These are phyloP conservation scores for Pharnaceum exiguum DNA, from an alignment of 148 eudicot species.

Conservation along the genomic window DNA sequence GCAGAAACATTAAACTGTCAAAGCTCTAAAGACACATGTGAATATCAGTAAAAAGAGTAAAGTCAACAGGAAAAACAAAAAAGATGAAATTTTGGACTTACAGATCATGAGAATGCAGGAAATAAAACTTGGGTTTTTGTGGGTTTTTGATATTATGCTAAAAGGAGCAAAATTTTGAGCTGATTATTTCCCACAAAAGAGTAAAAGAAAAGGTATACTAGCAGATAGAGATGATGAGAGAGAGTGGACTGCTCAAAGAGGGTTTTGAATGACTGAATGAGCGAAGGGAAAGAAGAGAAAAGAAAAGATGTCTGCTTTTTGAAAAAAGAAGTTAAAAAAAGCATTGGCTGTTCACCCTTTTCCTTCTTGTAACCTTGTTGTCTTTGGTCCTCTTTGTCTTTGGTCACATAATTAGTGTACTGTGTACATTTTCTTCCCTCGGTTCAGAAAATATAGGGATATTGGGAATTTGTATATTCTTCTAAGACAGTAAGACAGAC, in stretches of 20 bases:
- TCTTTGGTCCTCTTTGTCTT: conserved; percentile 4
- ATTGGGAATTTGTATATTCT: conserved; percentile 10
- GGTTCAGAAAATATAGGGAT: not conserved
- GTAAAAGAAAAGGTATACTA: conserved; percentile 6
- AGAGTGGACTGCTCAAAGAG: conserved; percentile 12
- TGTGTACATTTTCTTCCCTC: not conserved
- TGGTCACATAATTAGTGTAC: no score
- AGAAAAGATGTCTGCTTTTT: conserved; percentile 15
- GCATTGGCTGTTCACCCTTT: not conserved
- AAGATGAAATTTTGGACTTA: conserved; percentile 31
- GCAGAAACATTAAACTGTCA: conserved; percentile 22
- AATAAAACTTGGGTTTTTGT: conserved; percentile 12
- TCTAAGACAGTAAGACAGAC: no score
- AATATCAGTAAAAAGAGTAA: not conserved
- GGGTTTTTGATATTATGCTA: conserved; percentile 23
- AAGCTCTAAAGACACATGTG: not conserved
- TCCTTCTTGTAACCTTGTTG: conserved; percentile 4
- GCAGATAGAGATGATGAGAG: conserved; percentile 2
- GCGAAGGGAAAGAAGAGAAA: conserved; percentile 10
- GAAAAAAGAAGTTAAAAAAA: conserved; percentile 15
- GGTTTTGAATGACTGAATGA: conserved; percentile 5
- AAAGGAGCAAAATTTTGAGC: conserved; percentile 13
- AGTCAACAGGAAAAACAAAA: not conserved
- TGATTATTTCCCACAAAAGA: conserved; percentile 7
- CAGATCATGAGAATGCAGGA: conserved; percentile 44